Evolutionary conservation across 345 rosid genomes (phyloP), one percentile per base, ranked within the genome.

Genomic region (Salix dunnii): DNA sequence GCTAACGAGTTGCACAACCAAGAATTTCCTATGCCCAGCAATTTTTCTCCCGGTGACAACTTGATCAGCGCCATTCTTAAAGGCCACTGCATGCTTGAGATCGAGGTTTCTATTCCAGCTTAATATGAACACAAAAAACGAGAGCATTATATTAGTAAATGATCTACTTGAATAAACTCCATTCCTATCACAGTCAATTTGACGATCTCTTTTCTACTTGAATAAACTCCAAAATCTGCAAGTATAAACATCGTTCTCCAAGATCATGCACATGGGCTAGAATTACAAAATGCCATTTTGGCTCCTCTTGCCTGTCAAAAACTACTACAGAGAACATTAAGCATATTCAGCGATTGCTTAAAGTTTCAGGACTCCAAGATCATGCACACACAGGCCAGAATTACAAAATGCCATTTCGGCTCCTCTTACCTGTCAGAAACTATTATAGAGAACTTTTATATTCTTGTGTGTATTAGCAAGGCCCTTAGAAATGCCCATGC

Each of bases 41-140:
- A 68, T 27, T 68, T 76, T 66, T 62, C 64, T 67, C 77, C 81
- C 25, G 30, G 31, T 12, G 51, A 80, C 80, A 86, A 78, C 76
- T 68, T 72, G 30, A 30, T 67, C 67, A 48, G 25, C 31, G 38
- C 51, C 51, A 20, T 46, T 53, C 70, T 64, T 38, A 27, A 20
- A 10, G 25, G 14, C 16, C 33, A 10, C 53, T 67, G 11, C 63
- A 49, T 35, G 31, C 77, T 84, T 30, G 72, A 25, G 73, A 38
- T 23, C 81, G 76, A 64, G 80, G 46, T 65, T 66, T 65, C 58
- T 72, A 74, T 74, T 80, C 86, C 87, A 80, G 84, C 79, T 80
- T 31, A 42, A 78, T 18, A 63, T 28, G 25, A 49, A 74, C 6
- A 2, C 3, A 18, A 3, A 33, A 14, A 51, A 49, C 6, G 2